Evolutionary conservation across 2,329 filamentous ascomycete genomes (phyloP).

Genomic region (Zopfia rhizophila): DNA sequence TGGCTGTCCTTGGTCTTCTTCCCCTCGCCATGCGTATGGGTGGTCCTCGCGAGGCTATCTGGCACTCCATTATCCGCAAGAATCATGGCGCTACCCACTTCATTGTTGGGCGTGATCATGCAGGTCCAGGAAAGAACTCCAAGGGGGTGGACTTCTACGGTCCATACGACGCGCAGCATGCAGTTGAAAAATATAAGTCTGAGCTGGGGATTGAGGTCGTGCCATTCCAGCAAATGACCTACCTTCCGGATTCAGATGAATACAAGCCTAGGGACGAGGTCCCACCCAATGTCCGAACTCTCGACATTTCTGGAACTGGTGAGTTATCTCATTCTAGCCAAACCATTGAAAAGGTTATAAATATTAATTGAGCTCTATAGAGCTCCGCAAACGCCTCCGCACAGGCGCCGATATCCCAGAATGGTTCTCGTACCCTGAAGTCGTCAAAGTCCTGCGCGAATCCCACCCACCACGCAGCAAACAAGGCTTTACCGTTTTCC

Average conservation of each 20-base stretch:
- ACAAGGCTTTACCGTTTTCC: conserved; percentile 98
- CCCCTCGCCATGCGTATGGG: conserved; percentile 99
- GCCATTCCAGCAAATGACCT: conserved; percentile 99
- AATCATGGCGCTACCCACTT: conserved; percentile 99
- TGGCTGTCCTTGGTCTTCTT: conserved; percentile 95
- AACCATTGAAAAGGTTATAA: conserved; percentile 44
- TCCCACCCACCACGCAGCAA: conserved; percentile 90
- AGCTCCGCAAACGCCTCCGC: conserved; percentile 90
- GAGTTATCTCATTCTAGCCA: conserved; percentile 25
- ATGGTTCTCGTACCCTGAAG: conserved; percentile 99
- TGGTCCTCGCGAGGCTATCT: conserved; percentile 96
- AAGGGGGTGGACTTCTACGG: conserved; percentile 97
- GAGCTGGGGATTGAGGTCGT: conserved; percentile 99
- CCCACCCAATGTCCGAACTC: conserved; percentile 79
- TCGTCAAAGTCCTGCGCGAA: conserved; percentile 94
- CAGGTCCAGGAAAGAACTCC: conserved; percentile 97
- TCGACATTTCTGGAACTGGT: conserved; percentile 64
- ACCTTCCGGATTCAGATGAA: conserved; percentile 96
- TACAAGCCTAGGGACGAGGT: conserved; percentile 95
- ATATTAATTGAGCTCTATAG: conserved; percentile 66
- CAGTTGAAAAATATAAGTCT: conserved; percentile 94
- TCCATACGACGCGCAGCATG: conserved; percentile 95
- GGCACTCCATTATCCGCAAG: conserved; percentile 99
- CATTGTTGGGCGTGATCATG: conserved; percentile 98
- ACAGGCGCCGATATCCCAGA: conserved; percentile 95